Evolutionary conservation across 345 rosid genomes (phyloP).

Genomic region (Syzygium aqueum): DNA sequence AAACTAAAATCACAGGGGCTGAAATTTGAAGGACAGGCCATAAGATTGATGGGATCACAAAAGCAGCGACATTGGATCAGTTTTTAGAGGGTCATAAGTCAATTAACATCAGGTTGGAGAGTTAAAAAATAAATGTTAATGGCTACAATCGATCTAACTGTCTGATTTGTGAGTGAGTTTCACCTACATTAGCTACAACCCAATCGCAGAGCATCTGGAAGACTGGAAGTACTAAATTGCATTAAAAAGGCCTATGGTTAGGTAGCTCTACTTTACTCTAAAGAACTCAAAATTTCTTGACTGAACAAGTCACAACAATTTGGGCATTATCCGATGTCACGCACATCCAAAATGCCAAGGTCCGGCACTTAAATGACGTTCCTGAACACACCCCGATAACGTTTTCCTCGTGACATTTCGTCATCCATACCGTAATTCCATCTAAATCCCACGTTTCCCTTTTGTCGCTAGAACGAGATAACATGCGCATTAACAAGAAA

Average conservation of each 20-base stretch:
- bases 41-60: neutral
- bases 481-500: neutral
- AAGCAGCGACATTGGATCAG: neutral
- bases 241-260: neutral
- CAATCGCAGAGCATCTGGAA: neutral
- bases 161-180: neutral
- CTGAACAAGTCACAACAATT: neutral
- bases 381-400: neutral
- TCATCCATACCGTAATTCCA: neutral
- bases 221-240: neutral
- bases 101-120: neutral
- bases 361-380: neutral
- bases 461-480: neutral
- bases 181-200: neutral
- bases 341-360: neutral
- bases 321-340: neutral
- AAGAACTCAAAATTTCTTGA: neutral
- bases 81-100: neutral
- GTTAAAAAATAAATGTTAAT: neutral
- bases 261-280: neutral
- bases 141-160: neutral
- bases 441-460: neutral
- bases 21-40: neutral
- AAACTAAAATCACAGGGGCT: neutral
- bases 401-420: neutral